Conservation (phyloP, 2,329 filamentous ascomycete species). For the Phyllosticta citriasiana region DNA sequence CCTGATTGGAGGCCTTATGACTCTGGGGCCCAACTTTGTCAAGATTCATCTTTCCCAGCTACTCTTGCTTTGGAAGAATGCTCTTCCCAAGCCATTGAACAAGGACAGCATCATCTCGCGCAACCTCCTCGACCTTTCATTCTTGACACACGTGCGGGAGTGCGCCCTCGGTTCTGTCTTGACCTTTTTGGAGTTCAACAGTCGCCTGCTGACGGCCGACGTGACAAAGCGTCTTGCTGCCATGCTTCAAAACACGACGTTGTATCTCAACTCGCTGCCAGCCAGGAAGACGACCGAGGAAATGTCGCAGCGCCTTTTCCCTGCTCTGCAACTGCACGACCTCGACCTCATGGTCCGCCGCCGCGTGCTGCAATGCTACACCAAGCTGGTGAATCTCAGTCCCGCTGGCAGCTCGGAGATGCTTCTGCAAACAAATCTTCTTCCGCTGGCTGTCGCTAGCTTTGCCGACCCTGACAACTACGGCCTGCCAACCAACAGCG, state of each 20-base stretch:
- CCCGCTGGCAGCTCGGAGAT: constrained; percentile 77
- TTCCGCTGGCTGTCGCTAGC: constrained; percentile 79
- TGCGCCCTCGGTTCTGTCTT: constrained; percentile 86
- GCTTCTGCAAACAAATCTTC: constrained; percentile 78
- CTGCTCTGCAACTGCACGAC: constrained; percentile 79
- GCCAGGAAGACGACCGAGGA: constrained; percentile 80
- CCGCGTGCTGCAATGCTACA: constrained; percentile 89
- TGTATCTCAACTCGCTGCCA: constrained; percentile 78
- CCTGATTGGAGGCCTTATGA: constrained; percentile 91
- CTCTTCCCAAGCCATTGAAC: constrained; percentile 83
- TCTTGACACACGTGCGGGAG: constrained; percentile 87
- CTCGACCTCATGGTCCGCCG: constrained; percentile 88
- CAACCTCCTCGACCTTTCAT: constrained; percentile 80
- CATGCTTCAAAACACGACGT: constrained; percentile 91
- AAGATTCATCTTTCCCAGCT: constrained; percentile 96
- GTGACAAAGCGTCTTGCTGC: constrained; percentile 84
- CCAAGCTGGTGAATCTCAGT: constrained; percentile 79
- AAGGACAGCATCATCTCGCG: constrained; percentile 82
- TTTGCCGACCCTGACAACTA: constrained; percentile 93
- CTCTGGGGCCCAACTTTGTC: constrained; percentile 92
- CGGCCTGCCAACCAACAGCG: constrained; percentile 54
- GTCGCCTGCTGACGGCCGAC: constrained; percentile 80
- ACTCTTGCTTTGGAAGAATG: constrained; percentile 92
- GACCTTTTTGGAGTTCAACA: constrained; percentile 89
- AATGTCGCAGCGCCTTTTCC: constrained; percentile 69